Evolutionary conservation across 2,329 filamentous ascomycete genomes (phyloP).

Genomic region (Penicillium sp.): DNA sequence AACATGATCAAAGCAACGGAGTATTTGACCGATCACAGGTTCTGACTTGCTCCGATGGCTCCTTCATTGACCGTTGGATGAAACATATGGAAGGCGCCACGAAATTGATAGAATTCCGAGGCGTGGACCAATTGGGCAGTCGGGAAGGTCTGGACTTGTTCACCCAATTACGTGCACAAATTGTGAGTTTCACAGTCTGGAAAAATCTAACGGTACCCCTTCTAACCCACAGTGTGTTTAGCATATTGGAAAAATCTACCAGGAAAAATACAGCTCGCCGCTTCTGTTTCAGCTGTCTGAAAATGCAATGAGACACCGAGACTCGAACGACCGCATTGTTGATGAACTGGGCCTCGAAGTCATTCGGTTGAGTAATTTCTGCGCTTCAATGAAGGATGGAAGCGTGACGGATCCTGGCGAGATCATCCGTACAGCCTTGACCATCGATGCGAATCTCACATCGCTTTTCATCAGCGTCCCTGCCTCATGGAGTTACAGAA

Average conservation of each 20-base stretch:
- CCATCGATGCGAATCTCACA: slow-evolving; percentile 6
- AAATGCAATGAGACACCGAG: background rate
- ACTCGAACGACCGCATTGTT: slow-evolving; percentile 1
- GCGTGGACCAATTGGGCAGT: slow-evolving; percentile 5
- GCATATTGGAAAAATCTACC: slow-evolving; percentile 2
- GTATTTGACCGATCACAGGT: background rate
- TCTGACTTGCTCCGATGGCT: slow-evolving; percentile 9
- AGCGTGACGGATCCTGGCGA: background rate
- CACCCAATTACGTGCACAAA: slow-evolving; percentile 7
- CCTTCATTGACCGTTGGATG: slow-evolving; percentile 12
- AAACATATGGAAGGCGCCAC: slow-evolving; percentile 14
- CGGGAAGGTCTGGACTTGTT: slow-evolving; percentile 6
- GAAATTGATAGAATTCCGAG: slow-evolving; percentile 11
- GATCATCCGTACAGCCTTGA: slow-evolving; percentile 3
- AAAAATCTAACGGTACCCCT: background rate
- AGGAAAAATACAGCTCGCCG: slow-evolving; percentile 2
- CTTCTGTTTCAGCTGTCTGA: background rate
- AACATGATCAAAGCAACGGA: background rate
- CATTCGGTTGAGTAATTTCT: slow-evolving; percentile 1
- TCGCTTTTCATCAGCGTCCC: slow-evolving; percentile 4
- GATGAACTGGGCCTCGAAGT: background rate
- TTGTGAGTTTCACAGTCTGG: slow-evolving; percentile 6
- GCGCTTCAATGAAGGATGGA: background rate
- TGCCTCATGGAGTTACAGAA: slow-evolving; percentile 4
- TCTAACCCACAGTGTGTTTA: background rate